phyloP scores from a whole-genome alignment of 148 eudicot species.

The Salicornia ramosissima region DNA sequence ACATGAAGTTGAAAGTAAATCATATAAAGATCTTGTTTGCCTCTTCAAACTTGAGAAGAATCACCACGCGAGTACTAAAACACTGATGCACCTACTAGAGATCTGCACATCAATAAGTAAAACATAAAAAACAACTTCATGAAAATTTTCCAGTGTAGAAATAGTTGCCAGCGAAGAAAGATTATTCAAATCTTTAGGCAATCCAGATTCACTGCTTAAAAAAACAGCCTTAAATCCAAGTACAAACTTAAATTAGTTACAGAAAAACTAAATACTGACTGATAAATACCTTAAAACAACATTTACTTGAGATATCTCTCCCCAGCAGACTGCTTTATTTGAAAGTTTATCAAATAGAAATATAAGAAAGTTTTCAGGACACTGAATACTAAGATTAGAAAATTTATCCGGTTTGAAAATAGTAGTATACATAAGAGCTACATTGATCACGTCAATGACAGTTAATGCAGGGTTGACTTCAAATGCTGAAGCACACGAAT shows the following conservation, averaged over 20 bases:
- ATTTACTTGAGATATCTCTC: background rate
- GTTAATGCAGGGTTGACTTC: background rate
- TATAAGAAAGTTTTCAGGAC: background rate
- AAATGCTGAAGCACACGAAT: background rate
- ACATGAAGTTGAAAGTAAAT: slow-evolving; percentile 46
- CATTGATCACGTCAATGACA: background rate
- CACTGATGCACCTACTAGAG: slow-evolving; percentile 61
- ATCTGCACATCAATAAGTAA: slow-evolving; percentile 82
- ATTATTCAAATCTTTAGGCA: slow-evolving; percentile 11
- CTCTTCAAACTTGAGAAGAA: slow-evolving; percentile 77
- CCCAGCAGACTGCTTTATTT: background rate
- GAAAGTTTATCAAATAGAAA: background rate
- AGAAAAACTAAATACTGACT: background rate
- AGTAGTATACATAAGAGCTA: background rate
- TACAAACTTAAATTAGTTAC: background rate
- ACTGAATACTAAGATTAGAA: too few relatives aligned
- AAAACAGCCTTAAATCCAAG: slow-evolving; percentile 3
- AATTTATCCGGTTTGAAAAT: too few relatives aligned
- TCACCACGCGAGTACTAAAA: slow-evolving; percentile 81
- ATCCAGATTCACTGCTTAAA: background rate
- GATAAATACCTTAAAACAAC: background rate
- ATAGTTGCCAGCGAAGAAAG: slow-evolving; percentile 15
- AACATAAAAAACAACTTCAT: slow-evolving; percentile 42
- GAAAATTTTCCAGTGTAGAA: slow-evolving; percentile 26
- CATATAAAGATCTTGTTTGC: slow-evolving; percentile 64